Percentiles rank a stretch among this genome's conserved stretches.
Evolutionary conservation across 1,139 yeast genomes (phyloP).

Genomic region (Geotrichum restrictum): DNA sequence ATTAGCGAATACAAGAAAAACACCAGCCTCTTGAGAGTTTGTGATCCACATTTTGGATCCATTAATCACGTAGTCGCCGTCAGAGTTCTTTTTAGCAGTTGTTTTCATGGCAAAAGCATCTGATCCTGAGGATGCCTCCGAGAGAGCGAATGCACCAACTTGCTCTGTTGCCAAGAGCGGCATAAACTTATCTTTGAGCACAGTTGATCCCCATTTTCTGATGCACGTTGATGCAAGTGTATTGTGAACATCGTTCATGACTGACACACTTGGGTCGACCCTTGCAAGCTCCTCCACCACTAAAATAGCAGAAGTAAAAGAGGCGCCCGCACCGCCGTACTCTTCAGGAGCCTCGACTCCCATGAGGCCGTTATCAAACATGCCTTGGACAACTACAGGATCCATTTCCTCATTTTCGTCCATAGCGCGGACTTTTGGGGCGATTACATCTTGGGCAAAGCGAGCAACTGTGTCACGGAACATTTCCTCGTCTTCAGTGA

Average conservation of each 20-base stretch:
- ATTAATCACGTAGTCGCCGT: slow-evolving; percentile 38
- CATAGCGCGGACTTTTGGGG: slow-evolving; percentile 43
- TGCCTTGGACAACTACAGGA: slow-evolving; percentile 36
- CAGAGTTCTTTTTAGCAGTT: slow-evolving; percentile 38
- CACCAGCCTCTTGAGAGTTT: slow-evolving; percentile 44
- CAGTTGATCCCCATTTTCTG: slow-evolving; percentile 41
- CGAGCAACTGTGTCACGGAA: slow-evolving; percentile 41
- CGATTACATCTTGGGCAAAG: slow-evolving; percentile 42
- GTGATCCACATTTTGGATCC: slow-evolving; percentile 48
- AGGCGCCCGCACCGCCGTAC: slow-evolving; percentile 46
- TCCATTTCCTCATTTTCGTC: slow-evolving; percentile 45
- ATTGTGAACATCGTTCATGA: slow-evolving; percentile 46
- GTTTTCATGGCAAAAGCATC: slow-evolving; percentile 46
- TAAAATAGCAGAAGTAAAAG: slow-evolving; percentile 45
- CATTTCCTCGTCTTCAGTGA: slow-evolving; percentile 44
- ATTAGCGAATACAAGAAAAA: slow-evolving; percentile 44
- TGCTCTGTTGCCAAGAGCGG: slow-evolving; percentile 40
- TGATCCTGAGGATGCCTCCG: slow-evolving; percentile 46
- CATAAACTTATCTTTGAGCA: slow-evolving; percentile 40
- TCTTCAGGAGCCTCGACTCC: slow-evolving; percentile 47
- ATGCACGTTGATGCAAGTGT: slow-evolving; percentile 44
- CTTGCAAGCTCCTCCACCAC: slow-evolving; percentile 46
- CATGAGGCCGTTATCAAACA: slow-evolving; percentile 45
- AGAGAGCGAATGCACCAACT: slow-evolving; percentile 43
- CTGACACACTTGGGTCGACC: slow-evolving; percentile 45